These are phyloP conservation scores for Hymenoscyphus linearis DNA, from an alignment of 2,329 filamentous ascomycete species.

Conservation along the genomic window DNA sequence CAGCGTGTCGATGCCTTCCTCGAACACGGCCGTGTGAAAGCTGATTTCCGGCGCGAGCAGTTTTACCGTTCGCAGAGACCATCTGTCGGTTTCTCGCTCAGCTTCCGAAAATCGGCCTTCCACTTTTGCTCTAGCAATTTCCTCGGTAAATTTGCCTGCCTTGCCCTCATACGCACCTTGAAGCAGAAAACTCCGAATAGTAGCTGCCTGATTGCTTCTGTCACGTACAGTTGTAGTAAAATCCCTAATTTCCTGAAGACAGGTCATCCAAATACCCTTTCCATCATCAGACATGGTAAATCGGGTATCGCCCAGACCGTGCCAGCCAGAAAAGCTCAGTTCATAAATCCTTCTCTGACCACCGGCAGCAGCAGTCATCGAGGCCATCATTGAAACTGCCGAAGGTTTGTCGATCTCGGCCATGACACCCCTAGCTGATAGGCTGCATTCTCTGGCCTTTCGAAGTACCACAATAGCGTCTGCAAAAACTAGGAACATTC, in stretches of 20 bases:
- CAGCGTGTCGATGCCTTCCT: constrained; percentile 59
- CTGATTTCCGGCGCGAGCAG: constrained; percentile 56
- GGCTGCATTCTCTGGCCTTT: constrained; percentile 57
- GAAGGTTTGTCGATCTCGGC: constrained; percentile 82
- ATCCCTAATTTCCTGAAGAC: constrained; percentile 55
- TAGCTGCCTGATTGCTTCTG: constrained; percentile 45
- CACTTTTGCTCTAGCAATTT: constrained; percentile 78
- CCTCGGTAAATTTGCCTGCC: constrained; percentile 72
- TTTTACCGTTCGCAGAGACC: constrained; percentile 69
- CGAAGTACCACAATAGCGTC: constrained; percentile 74
- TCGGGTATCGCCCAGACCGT: constrained; percentile 62
- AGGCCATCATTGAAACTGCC: constrained; percentile 55
- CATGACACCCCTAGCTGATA: constrained; percentile 70
- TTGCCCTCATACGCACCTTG: constrained; percentile 74
- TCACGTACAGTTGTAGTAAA: constrained; percentile 42
- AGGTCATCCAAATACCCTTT: constrained; percentile 62
- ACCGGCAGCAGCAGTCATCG: constrained; percentile 58
- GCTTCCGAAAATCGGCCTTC: constrained; percentile 77
- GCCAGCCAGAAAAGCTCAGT: constrained; percentile 69
- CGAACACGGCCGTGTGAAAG: constrained; percentile 64
- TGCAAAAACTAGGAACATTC: constrained; percentile 78
- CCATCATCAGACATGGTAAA: constrained; percentile 67
- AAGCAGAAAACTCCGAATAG: constrained; percentile 65
- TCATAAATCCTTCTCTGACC: constrained; percentile 58
- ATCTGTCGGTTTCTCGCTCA: constrained; percentile 76